Evolutionary conservation across 192 early-diverging fungal species (phyloP).

Genomic region (Lunasporangiospora selenospora): DNA sequence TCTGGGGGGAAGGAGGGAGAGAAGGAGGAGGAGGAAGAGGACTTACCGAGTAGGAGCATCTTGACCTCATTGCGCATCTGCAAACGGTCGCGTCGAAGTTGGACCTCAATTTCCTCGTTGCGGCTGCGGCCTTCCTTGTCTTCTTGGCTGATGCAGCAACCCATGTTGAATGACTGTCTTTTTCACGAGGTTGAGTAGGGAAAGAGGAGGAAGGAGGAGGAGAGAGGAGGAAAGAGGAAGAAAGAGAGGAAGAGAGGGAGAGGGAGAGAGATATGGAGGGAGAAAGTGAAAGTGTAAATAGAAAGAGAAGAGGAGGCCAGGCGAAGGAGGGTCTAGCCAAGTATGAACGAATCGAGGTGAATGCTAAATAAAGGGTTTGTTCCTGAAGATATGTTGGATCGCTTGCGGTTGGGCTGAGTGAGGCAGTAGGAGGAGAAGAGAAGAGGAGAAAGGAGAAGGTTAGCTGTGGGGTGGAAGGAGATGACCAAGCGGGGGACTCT

Average conservation of each 20-base stretch:
- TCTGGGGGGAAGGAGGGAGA: too few species aligned
- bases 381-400: background rate
- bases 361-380: background rate
- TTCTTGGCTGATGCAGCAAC: constrained; percentile 88
- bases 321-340: background rate
- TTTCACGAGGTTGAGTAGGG: background rate
- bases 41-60: constrained; percentile 88
- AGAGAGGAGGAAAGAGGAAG: background rate
- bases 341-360: background rate
- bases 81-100: constrained; percentile 82
- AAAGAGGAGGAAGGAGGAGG: background rate
- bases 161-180: constrained; percentile 66
- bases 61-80: constrained; percentile 92
- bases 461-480: background rate
- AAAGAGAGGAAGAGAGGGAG: background rate
- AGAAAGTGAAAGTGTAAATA: background rate
- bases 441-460: background rate
- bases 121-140: constrained; percentile 82
- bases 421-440: background rate
- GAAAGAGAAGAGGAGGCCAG: background rate
- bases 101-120: constrained; percentile 93
- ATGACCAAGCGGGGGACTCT: background rate
- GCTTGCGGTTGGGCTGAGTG: background rate
- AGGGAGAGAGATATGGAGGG: background rate
- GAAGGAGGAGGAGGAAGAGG: too few species aligned